Conservation (phyloP, 352 stramenopile genomes). For the Phytophthora pluvialis region DNA sequence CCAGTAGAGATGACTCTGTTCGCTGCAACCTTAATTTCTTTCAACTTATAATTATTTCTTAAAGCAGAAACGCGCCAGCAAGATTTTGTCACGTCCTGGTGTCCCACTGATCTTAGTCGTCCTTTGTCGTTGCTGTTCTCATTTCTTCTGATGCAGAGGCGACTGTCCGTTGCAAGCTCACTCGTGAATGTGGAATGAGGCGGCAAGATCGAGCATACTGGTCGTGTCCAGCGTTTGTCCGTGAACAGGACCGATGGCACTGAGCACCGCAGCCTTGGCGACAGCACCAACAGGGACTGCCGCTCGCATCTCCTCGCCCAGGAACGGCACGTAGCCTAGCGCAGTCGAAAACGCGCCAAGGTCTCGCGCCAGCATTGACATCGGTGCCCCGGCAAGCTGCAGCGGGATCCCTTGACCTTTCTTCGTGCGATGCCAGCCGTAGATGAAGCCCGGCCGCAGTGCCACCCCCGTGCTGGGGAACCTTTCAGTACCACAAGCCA, state of each 20-base stretch:
- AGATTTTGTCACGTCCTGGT: neutral
- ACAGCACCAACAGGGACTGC: slow-evolving; percentile 72
- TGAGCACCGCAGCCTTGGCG: slow-evolving; percentile 84
- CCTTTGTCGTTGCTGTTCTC: too few species aligned
- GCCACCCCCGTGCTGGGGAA: slow-evolving; percentile 85
- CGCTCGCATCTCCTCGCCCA: slow-evolving; percentile 73
- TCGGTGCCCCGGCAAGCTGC: slow-evolving; percentile 75
- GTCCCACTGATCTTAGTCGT: neutral
- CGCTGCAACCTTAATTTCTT: neutral
- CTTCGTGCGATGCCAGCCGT: slow-evolving; percentile 74
- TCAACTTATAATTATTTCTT: slow-evolving; percentile 22
- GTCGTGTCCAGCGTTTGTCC: slow-evolving; percentile 67
- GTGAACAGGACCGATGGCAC: slow-evolving; percentile 73
- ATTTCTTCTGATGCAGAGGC: neutral
- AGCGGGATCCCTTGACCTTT: slow-evolving; percentile 72
- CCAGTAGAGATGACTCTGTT: neutral
- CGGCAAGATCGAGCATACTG: slow-evolving; percentile 74
- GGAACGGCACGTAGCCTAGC: slow-evolving; percentile 63
- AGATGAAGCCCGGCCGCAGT: slow-evolving; percentile 91
- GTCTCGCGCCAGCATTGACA: slow-evolving; percentile 65
- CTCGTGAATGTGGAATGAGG: slow-evolving; percentile 83
- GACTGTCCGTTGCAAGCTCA: slow-evolving; percentile 21
- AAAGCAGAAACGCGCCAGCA: neutral
- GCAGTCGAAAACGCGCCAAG: slow-evolving; percentile 64
- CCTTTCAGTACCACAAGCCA: slow-evolving; percentile 13